Conservation (phyloP, 176 grass and related monocot species). For the Microstegium vimineum region DNA sequence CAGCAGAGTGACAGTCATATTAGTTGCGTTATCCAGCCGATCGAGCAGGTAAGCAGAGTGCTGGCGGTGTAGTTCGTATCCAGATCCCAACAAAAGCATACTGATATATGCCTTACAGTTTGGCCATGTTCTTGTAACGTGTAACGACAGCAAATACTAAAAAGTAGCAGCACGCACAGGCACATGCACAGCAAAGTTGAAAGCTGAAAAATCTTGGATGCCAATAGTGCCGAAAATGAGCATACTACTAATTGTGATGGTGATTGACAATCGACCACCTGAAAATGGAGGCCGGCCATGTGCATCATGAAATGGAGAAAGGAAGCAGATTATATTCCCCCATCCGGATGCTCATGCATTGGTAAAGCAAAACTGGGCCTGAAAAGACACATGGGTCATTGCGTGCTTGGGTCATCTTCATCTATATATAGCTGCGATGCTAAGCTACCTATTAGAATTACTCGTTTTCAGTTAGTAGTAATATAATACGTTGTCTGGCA, state of each 20-base stretch:
- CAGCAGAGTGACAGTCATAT: background rate
- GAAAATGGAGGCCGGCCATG: background rate
- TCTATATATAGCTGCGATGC: background rate
- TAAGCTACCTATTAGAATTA: background rate
- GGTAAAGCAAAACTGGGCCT: background rate
- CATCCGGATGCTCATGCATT: background rate
- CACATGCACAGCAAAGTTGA: background rate
- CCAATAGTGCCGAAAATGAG: background rate
- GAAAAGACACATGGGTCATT: background rate
- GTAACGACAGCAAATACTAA: background rate
- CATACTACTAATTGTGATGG: background rate
- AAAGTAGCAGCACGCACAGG: background rate
- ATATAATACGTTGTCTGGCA: background rate
- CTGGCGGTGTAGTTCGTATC: background rate
- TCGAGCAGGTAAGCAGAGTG: background rate
- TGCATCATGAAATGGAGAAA: constrained; percentile 10
- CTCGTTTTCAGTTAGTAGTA: background rate
- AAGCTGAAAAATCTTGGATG: background rate
- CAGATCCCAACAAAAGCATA: background rate
- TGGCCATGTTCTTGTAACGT: constrained; percentile 7
- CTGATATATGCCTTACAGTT: too few relatives aligned
- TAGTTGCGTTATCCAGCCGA: background rate
- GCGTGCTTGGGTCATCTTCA: background rate
- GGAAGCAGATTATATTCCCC: background rate
- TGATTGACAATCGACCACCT: background rate